phyloP scores from a whole-genome alignment of 1,139 yeast genomes.

The Wickerhamiella infanticola region DNA sequence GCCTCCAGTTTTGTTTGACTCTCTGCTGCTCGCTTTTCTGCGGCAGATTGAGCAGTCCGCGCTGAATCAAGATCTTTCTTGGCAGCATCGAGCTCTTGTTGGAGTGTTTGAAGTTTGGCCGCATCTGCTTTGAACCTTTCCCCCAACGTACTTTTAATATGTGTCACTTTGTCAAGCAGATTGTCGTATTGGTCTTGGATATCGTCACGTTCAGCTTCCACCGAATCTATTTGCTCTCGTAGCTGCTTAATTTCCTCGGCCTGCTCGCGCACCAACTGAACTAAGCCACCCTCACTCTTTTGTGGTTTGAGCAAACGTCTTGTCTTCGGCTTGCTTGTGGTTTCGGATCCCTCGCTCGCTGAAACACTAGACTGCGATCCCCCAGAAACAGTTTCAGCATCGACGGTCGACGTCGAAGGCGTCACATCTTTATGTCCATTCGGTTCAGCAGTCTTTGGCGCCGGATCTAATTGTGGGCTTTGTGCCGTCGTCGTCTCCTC shows the following conservation, averaged over 20 bases:
- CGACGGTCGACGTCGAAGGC: too few species aligned
- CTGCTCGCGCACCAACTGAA: background rate
- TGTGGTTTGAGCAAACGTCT: background rate
- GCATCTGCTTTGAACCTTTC: constrained; percentile 47
- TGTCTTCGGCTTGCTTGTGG: background rate
- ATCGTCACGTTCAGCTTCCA: constrained; percentile 46
- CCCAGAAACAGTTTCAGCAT: too few species aligned
- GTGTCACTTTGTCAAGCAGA: constrained; percentile 57
- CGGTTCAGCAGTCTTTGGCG: too few species aligned
- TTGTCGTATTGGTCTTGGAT: constrained; percentile 58
- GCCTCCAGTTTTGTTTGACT: background rate
- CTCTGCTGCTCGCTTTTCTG: background rate
- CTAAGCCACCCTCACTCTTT: background rate
- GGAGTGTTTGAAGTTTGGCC: constrained; percentile 18
- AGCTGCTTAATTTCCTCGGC: constrained; percentile 16
- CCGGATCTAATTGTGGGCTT: too few species aligned
- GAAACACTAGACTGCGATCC: too few species aligned
- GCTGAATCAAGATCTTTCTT: constrained; percentile 16
- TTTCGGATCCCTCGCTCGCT: too few species aligned
- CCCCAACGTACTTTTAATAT: constrained; percentile 64
- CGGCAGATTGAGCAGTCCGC: constrained; percentile 3
- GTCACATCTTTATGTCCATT: too few species aligned
- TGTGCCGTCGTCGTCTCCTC: too few species aligned
- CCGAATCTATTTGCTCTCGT: constrained; percentile 26
- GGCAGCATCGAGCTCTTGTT: constrained; percentile 24